Conservation (phyloP, 2,329 filamentous ascomycete species). For the Cytospora piceae region DNA sequence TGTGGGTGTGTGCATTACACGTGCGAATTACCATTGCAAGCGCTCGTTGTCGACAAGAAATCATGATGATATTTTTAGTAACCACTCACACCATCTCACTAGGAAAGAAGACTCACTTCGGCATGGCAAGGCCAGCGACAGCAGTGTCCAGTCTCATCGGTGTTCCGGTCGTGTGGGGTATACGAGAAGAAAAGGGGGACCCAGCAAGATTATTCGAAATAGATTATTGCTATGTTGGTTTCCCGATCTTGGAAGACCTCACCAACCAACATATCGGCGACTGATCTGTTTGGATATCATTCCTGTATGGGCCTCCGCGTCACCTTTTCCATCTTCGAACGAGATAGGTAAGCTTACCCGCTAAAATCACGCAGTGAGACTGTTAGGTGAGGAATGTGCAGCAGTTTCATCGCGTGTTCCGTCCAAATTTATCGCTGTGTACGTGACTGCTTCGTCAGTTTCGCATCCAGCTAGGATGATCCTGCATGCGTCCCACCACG, state of each 20-base stretch:
- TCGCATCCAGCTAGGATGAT: slow-evolving; percentile 38
- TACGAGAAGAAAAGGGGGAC: slow-evolving; percentile 4
- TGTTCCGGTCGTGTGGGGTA: background rate
- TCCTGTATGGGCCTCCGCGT: slow-evolving; percentile 12
- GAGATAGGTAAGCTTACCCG: slow-evolving; percentile 7
- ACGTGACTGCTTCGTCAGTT: slow-evolving; percentile 36
- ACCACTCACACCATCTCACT: background rate
- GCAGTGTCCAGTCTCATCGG: background rate
- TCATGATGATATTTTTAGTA: background rate
- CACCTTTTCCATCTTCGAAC: slow-evolving; percentile 13
- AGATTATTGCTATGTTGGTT: slow-evolving; percentile 12
- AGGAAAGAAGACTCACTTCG: background rate
- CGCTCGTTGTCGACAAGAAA: background rate
- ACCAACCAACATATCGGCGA: slow-evolving; percentile 11
- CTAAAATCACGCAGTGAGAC: slow-evolving; percentile 16
- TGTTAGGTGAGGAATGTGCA: slow-evolving; percentile 32
- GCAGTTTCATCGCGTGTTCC: slow-evolving; percentile 40
- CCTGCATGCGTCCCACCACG: slow-evolving; percentile 16
- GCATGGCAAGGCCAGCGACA: background rate
- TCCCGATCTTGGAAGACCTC: slow-evolving; percentile 9
- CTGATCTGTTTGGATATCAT: slow-evolving; percentile 13
- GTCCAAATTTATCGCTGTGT: slow-evolving; percentile 31
- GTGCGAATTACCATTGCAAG: slow-evolving; percentile 5
- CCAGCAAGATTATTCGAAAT: slow-evolving; percentile 3
- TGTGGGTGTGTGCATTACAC: slow-evolving; percentile 8